These are phyloP conservation scores for Melaleuca quinquenervia DNA, from an alignment of 345 rosid species.

Conservation along the genomic window DNA sequence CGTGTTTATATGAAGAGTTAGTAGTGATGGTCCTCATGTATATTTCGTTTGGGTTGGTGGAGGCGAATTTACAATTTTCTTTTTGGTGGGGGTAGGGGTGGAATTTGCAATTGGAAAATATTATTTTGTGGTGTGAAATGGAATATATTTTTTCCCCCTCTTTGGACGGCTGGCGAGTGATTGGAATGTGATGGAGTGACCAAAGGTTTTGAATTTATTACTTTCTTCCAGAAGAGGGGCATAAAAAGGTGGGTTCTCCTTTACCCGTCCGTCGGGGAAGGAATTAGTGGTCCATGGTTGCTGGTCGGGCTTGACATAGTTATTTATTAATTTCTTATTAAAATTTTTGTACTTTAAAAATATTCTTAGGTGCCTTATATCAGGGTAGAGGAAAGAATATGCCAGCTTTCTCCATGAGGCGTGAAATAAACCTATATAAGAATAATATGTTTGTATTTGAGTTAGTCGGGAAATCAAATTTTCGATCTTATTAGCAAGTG, in stretches of 20 bases:
- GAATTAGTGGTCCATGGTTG: background rate
- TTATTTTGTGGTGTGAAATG: background rate
- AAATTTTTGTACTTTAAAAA: background rate
- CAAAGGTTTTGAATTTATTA: background rate
- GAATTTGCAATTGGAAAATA: background rate
- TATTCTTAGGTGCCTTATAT: background rate
- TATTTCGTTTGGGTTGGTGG: background rate
- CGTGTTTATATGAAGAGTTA: background rate
- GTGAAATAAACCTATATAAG: background rate
- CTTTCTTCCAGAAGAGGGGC: conserved; percentile 4
- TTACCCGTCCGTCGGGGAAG: background rate
- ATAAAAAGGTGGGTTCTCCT: background rate
- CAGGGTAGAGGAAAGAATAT: background rate
- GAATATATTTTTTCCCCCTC: background rate
- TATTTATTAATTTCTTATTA: background rate
- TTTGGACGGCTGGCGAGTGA: conserved; percentile 12
- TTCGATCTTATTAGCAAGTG: background rate
- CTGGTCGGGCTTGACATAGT: background rate
- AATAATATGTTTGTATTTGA: background rate
- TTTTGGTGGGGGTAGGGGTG: too few relatives aligned
- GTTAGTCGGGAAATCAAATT: background rate
- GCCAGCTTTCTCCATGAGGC: background rate
- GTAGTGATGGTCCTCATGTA: background rate
- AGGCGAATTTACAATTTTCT: background rate
- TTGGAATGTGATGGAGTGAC: conserved; percentile 1